These are phyloP conservation scores for Zygosaccharomyces pseudobailii DNA, from an alignment of 1,139 yeast genomes.

Conservation along the genomic window DNA sequence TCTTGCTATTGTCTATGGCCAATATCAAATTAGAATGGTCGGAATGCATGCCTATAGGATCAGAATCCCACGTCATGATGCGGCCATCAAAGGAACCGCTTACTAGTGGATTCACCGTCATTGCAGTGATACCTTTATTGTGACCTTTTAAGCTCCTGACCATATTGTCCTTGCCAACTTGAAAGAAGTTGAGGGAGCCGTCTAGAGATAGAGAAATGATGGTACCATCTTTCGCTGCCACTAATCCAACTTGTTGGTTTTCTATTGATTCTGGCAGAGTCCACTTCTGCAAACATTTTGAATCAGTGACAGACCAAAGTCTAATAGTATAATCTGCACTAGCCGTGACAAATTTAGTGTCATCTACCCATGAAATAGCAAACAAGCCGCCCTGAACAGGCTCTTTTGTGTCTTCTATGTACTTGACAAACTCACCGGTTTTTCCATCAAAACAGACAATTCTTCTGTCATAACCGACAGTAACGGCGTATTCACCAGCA, in stretches of 20 bases:
- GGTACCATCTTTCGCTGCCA: slow-evolving; percentile 51
- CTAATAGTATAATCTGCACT: slow-evolving; percentile 79
- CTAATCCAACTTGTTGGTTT: slow-evolving; percentile 79
- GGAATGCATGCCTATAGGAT: slow-evolving; percentile 37
- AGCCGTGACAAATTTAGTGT: slow-evolving; percentile 63
- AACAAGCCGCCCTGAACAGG: slow-evolving; percentile 63
- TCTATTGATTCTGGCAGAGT: slow-evolving; percentile 40
- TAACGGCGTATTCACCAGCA: slow-evolving; percentile 60
- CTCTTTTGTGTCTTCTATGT: slow-evolving; percentile 51
- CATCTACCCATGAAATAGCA: slow-evolving; percentile 68
- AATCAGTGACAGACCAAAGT: slow-evolving; percentile 49
- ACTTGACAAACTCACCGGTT: slow-evolving; percentile 66
- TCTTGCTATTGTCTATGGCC: slow-evolving; percentile 34
- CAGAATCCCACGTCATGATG: slow-evolving; percentile 53
- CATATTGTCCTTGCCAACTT: slow-evolving; percentile 36
- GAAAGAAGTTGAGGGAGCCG: slow-evolving; percentile 56
- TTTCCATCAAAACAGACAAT: slow-evolving; percentile 82
- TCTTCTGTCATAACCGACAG: slow-evolving; percentile 82
- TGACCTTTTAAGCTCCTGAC: slow-evolving; percentile 61
- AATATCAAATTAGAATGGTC: slow-evolving; percentile 58
- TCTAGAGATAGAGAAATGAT: slow-evolving; percentile 64
- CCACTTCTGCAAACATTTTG: slow-evolving; percentile 44
- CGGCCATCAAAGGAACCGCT: slow-evolving; percentile 88
- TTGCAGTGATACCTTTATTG: slow-evolving; percentile 70
- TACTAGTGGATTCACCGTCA: slow-evolving; percentile 37